Conservation (phyloP, 108 stramenopile genomes). For the Skeletonema potamos region DNA sequence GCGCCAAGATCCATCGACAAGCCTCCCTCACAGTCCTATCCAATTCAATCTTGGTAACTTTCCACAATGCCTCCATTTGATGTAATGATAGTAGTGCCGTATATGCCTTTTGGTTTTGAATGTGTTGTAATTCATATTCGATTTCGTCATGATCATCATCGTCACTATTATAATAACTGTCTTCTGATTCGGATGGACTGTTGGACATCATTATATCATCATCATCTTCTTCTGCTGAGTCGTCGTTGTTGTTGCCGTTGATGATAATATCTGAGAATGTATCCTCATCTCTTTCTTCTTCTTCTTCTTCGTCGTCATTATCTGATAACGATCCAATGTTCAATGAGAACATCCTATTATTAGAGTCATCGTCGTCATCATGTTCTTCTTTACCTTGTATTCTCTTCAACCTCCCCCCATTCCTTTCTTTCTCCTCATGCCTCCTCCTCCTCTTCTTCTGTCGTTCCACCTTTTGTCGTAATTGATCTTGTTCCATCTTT, state of each 20-base stretch:
- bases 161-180: not conserved
- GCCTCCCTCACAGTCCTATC: slow-evolving; percentile 68
- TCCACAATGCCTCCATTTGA: slow-evolving; percentile 84
- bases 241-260: not conserved
- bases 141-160: slow-evolving; percentile 11
- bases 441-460: not conserved
- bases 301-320: slow-evolving; percentile 12
- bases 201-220: not conserved
- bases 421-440: not conserved
- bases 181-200: not conserved
- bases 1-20: slow-evolving; percentile 57
- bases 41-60: slow-evolving; percentile 77
- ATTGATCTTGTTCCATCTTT: slow-evolving; percentile 21
- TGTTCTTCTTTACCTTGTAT: not conserved
- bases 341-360: not conserved
- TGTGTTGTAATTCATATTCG: slow-evolving; percentile 52
- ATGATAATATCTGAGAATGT: not conserved
- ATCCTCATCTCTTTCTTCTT: slow-evolving; percentile 1
- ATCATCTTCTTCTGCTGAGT: too few species aligned
- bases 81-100: slow-evolving; percentile 59
- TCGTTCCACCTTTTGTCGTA: not conserved
- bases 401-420: not conserved
- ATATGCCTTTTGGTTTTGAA: slow-evolving; percentile 51
- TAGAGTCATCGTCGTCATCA: too few species aligned
- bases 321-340: slow-evolving; percentile 12